phyloP scores from a whole-genome alignment of 169 alveolate genomes.

The Perkinsus chesapeaki region DNA sequence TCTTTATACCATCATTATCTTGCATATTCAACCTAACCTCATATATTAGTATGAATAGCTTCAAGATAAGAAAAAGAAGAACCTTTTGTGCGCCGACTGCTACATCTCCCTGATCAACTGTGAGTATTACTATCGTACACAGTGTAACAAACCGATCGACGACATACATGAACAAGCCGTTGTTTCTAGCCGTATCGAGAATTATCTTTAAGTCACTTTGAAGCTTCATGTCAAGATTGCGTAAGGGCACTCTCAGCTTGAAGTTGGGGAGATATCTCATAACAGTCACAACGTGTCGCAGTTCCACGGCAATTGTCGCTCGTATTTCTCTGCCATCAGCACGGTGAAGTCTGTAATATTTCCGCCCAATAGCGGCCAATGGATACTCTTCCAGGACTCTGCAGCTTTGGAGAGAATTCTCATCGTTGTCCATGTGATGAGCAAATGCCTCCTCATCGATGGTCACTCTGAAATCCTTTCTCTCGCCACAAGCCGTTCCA shows the following conservation, averaged over 20 bases:
- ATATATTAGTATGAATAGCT: neutral
- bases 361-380: neutral
- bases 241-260: neutral
- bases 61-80: neutral
- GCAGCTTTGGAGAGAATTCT: neutral
- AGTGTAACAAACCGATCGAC: neutral
- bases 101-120: neutral
- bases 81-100: neutral
- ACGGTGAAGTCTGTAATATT: neutral
- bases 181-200: neutral
- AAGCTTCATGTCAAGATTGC: neutral
- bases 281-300: neutral
- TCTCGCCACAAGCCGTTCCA: neutral
- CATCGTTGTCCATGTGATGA: neutral
- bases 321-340: neutral
- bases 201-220: neutral
- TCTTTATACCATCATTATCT: neutral
- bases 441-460: neutral
- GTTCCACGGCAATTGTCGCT: neutral
- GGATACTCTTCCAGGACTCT: neutral
- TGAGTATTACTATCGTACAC: neutral
- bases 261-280: neutral
- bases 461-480: neutral
- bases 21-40: neutral
- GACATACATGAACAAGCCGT: neutral